These are phyloP conservation scores for Xylona heveae DNA, from an alignment of 495 filamentous ascomycete genomes.

Conservation along the genomic window DNA sequence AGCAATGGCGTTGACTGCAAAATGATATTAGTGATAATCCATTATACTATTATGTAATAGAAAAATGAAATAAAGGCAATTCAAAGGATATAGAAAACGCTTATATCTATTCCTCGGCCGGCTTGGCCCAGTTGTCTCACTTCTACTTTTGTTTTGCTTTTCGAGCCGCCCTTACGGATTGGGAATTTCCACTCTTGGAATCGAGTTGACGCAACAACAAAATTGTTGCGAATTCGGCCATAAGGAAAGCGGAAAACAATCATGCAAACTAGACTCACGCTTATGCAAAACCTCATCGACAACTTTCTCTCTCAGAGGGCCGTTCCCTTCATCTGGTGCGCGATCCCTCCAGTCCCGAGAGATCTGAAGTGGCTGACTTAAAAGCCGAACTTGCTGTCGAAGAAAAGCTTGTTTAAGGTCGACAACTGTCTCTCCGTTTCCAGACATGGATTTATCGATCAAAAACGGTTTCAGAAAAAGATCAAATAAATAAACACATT, in stretches of 20 bases:
- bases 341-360: slow-evolving; percentile 33
- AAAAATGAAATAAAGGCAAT: too few relatives aligned
- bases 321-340: slow-evolving; percentile 19
- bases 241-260: background rate
- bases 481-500: too few relatives aligned
- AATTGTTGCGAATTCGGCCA: background rate
- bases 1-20: slow-evolving; percentile 38
- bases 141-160: background rate
- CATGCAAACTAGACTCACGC: slow-evolving; percentile 12
- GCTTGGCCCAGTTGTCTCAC: background rate
- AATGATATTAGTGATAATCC: too few relatives aligned
- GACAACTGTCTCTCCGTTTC: slow-evolving; percentile 26
- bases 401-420: slow-evolving; percentile 45
- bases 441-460: too few relatives aligned
- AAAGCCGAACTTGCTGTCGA: slow-evolving; percentile 34
- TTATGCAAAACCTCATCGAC: slow-evolving; percentile 34
- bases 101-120: background rate
- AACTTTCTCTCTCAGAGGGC: slow-evolving; percentile 26
- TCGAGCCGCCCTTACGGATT: slow-evolving; percentile 10
- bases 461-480: too few relatives aligned
- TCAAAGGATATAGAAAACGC: background rate
- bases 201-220: too few relatives aligned
- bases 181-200: slow-evolving; percentile 21
- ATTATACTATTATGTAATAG: too few relatives aligned
- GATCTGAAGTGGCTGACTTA: slow-evolving; percentile 32